A percentile compares a stretch with the other conserved stretches of the same genome.
Conservation (phyloP, 495 filamentous ascomycete genomes). For the Xylaria grammica region DNA sequence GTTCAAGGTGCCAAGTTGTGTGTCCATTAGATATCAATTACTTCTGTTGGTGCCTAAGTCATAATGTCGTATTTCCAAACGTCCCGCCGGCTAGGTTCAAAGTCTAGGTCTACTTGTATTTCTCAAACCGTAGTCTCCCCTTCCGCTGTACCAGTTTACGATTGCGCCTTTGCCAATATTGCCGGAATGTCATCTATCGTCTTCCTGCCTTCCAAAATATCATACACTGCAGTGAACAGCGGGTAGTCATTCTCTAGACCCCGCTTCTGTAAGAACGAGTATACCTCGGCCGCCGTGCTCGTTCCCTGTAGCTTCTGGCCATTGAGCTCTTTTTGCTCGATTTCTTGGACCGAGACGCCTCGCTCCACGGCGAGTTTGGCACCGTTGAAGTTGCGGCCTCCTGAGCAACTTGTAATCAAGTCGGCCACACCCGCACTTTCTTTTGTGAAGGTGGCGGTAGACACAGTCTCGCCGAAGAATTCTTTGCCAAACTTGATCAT, state of each 20-base stretch:
- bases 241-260: conserved; percentile 84
- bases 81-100: background rate
- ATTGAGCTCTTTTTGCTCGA: conserved; percentile 89
- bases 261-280: conserved; percentile 79
- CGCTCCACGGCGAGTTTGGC: conserved; percentile 86
- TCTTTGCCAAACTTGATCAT: conserved; percentile 93
- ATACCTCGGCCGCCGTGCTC: conserved; percentile 87
- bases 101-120: conserved; percentile 17
- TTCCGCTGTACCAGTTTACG: background rate
- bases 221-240: conserved; percentile 83
- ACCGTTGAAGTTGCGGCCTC: conserved; percentile 92
- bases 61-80: conserved; percentile 14
- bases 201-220: conserved; percentile 63
- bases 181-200: conserved; percentile 67
- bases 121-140: conserved; percentile 13
- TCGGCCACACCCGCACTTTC: conserved; percentile 97
- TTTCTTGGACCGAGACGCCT: conserved; percentile 78
- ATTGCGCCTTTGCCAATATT: conserved; percentile 53
- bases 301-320: conserved; percentile 97
- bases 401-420: conserved; percentile 89
- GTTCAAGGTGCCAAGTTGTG: background rate
- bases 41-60: background rate
- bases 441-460: conserved; percentile 87
- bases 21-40: background rate
- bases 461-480: conserved; percentile 84